These are phyloP conservation scores for Brassica incana DNA, from an alignment of 345 rosid species.

Conservation along the genomic window DNA sequence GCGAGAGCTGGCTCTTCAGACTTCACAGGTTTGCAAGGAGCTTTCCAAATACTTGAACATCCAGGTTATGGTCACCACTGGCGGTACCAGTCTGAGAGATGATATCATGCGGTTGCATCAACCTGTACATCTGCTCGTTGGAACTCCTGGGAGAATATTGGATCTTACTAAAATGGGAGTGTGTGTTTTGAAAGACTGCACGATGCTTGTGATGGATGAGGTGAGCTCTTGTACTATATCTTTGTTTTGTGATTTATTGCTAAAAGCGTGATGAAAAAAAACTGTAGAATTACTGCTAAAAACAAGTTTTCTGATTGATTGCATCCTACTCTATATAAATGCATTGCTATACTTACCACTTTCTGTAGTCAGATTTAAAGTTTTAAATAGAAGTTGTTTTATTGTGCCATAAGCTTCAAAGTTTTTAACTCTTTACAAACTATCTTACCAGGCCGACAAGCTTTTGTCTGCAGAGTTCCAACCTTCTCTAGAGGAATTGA, in stretches of 20 bases:
- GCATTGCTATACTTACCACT: neutral
- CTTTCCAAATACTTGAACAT: slow-evolving; percentile 86
- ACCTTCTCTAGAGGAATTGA: slow-evolving; percentile 91
- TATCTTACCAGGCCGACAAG: slow-evolving; percentile 34
- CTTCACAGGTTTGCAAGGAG: slow-evolving; percentile 99
- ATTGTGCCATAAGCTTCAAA: slow-evolving; percentile 25
- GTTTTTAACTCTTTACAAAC: slow-evolving; percentile 16
- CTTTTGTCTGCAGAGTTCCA: slow-evolving; percentile 84
- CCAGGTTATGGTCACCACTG: slow-evolving; percentile 98
- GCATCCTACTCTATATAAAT: neutral
- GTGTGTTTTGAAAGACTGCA: slow-evolving; percentile 86
- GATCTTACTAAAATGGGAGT: slow-evolving; percentile 94
- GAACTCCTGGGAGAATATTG: slow-evolving; percentile 95
- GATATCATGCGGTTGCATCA: slow-evolving; percentile 98
- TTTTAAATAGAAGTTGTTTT: neutral
- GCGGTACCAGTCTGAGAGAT: slow-evolving; percentile 96
- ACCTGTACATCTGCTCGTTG: slow-evolving; percentile 96
- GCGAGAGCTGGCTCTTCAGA: slow-evolving; percentile 96
- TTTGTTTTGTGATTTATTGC: neutral
- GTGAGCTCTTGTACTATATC: slow-evolving; percentile 40
- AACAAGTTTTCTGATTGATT: no score
- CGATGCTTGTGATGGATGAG: slow-evolving; percentile 99
- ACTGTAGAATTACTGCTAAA: neutral
- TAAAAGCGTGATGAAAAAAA: neutral
- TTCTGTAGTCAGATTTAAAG: neutral